Evolutionary conservation across 2,329 filamentous ascomycete species (phyloP).

Genomic region (Fusarium equiseti): DNA sequence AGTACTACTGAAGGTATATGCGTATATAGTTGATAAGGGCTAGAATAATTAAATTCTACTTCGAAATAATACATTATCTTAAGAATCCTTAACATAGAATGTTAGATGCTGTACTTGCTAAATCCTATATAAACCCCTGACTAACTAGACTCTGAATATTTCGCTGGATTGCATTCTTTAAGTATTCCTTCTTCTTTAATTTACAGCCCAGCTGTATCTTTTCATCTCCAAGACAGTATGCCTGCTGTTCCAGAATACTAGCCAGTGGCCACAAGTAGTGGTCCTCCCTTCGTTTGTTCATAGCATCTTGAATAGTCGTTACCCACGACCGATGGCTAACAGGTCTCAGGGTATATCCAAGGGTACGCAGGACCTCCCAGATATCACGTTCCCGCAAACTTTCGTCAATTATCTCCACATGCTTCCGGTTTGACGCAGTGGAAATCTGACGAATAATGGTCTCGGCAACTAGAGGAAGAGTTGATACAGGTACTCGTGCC

Average conservation of each 20-base stretch:
- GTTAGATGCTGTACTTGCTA: too few relatives aligned
- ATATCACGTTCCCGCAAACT: not conserved
- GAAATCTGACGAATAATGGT: not conserved
- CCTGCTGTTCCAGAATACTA: not conserved
- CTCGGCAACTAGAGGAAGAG: not conserved
- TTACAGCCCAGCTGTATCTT: not conserved
- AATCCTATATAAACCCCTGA: not conserved
- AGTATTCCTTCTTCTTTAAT: not conserved
- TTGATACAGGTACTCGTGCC: not conserved
- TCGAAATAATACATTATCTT: too few relatives aligned
- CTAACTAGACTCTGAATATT: not conserved
- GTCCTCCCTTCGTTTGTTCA: not conserved
- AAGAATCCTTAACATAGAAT: too few relatives aligned
- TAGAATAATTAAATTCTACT: too few relatives aligned
- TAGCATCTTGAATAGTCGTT: not conserved
- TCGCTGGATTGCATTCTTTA: not conserved
- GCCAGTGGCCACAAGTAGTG: not conserved
- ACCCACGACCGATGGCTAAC: not conserved
- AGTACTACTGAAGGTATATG: too few relatives aligned
- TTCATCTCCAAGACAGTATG: not conserved
- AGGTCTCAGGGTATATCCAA: not conserved
- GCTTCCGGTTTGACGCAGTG: not conserved
- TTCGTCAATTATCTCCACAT: not conserved
- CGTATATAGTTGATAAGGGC: too few relatives aligned
- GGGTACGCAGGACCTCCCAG: not conserved